A percentile compares a stretch with the other conserved stretches of the same genome.
These are phyloP conservation scores for Phenoliferia sp. DNA, from an alignment of 1,284 basidiomycete genomes.

Conservation along the genomic window DNA sequence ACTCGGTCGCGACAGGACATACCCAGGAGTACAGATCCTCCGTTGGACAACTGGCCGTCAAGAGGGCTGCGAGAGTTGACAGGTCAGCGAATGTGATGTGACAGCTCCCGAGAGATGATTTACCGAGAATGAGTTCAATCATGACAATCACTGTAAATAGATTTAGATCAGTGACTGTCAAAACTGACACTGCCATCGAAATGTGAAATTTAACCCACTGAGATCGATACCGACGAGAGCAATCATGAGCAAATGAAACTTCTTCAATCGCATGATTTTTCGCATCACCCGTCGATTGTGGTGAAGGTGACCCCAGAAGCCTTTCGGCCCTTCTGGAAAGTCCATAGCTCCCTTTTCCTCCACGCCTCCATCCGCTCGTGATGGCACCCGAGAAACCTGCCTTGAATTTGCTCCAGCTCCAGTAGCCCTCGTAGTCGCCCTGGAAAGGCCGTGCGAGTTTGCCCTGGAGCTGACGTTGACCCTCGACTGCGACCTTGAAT, in stretches of 20 bases:
- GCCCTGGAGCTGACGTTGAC: too few relatives aligned
- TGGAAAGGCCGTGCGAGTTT: too few relatives aligned
- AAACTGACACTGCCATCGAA: neutral
- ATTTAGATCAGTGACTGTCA: neutral
- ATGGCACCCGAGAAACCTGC: too few relatives aligned
- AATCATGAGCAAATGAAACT: slow-evolving; percentile 22
- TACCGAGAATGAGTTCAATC: slow-evolving; percentile 18
- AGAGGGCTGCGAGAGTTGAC: slow-evolving; percentile 1
- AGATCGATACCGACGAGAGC: slow-evolving; percentile 22
- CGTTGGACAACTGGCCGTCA: slow-evolving; percentile 15
- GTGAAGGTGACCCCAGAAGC: neutral
- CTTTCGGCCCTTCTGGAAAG: neutral
- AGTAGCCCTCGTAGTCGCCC: too few relatives aligned
- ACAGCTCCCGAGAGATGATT: neutral
- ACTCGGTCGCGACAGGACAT: neutral
- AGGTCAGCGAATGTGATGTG: neutral
- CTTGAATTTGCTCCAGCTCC: too few relatives aligned
- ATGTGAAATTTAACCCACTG: slow-evolving; percentile 1
- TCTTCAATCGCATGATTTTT: slow-evolving; percentile 13
- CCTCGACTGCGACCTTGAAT: too few relatives aligned
- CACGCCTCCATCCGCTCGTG: neutral
- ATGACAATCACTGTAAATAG: neutral
- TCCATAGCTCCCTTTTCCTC: neutral
- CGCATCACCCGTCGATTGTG: slow-evolving; percentile 9
- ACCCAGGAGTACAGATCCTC: slow-evolving; percentile 12